These are phyloP conservation scores for Xylariaceae sp. DNA, from an alignment of 2,329 filamentous ascomycete species.

Conservation along the genomic window DNA sequence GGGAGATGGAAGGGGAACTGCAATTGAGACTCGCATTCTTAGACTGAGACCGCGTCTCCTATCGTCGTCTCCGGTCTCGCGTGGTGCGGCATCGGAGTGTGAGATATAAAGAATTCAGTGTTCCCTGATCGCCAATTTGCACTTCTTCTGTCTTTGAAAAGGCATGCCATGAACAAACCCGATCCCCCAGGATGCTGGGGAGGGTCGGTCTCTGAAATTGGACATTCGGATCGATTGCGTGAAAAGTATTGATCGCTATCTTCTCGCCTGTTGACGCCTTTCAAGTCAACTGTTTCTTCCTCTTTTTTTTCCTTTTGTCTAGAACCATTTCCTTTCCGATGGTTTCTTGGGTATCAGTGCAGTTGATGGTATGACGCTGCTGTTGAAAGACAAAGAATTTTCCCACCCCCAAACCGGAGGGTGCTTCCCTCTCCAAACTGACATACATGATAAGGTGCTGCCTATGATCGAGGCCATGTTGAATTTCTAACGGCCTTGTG, in stretches of 20 bases:
- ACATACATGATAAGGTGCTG: slow-evolving; percentile 16
- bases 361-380: slow-evolving; percentile 19
- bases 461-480: slow-evolving; percentile 28
- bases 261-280: neutral
- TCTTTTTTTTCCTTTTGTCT: neutral
- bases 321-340: neutral
- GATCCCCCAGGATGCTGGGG: neutral
- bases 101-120: too few relatives aligned
- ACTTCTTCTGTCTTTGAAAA: neutral
- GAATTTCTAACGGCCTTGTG: slow-evolving; percentile 25
- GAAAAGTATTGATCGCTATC: neutral
- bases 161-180: neutral
- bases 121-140: too few relatives aligned
- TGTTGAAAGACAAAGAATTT: slow-evolving; percentile 17
- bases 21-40: too few relatives aligned
- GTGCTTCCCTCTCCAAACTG: slow-evolving; percentile 15
- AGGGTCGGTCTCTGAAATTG: neutral
- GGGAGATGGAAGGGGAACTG: too few relatives aligned
- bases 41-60: too few relatives aligned
- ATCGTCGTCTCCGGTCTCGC: too few relatives aligned
- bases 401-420: slow-evolving; percentile 15
- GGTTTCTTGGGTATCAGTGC: slow-evolving; percentile 16
- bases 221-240: neutral
- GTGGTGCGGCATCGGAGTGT: too few relatives aligned
- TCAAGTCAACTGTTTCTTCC: neutral